Evolutionary conservation across 768 basidiomycete genomes (phyloP), one percentile per base, ranked within the genome.

Genomic region (Amanita rimosa): DNA sequence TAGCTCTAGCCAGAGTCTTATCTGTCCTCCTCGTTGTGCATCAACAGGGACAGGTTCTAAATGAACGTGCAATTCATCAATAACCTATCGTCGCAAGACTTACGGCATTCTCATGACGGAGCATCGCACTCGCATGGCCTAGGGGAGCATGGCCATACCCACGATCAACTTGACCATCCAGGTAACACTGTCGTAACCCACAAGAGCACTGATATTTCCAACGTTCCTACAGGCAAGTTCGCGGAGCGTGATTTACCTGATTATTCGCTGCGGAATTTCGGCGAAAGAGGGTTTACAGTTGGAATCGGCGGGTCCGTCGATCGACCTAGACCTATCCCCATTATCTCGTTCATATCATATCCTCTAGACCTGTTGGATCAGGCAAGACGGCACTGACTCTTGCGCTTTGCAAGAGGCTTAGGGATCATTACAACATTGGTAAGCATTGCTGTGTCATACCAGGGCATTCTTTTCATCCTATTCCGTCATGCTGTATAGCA

Each of bases 361-460:
- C 44, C n/a, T 35, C 34, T 34, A 96, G 94, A 0, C 94, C 94
- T 1, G 94, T 98, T n/a, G 94, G 94, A 8, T 96, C 94, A 2
- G 95, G 95, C 3, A 98, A 99, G 71, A 97, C 95, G 0, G 95
- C 95, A 0, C 67, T 97, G 55, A 88, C 92, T 2, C 79, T 99
- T 44, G 89, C 88, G 1, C 74, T 99, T 14, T 97, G 95, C 68
- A 76, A 82, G 61, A 74, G 71, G 39, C 69, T 98, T 42, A 76
- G 95, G 51, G 76, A 76, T 27, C 78, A 84, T 52, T 89, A 87
- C 62, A 99, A 99, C 62, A 90, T 99, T 42, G 95, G 94, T 91
- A 52, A 52, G 77, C 34, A 39, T 49, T 41, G 38, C 43, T 43
- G 37, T 33, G 36, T 21, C 39, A 29, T 3, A n/a, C n/a, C n/a